These are phyloP conservation scores for Discostella pseudostelligera DNA, from an alignment of 108 stramenopile genomes.

Conservation along the genomic window DNA sequence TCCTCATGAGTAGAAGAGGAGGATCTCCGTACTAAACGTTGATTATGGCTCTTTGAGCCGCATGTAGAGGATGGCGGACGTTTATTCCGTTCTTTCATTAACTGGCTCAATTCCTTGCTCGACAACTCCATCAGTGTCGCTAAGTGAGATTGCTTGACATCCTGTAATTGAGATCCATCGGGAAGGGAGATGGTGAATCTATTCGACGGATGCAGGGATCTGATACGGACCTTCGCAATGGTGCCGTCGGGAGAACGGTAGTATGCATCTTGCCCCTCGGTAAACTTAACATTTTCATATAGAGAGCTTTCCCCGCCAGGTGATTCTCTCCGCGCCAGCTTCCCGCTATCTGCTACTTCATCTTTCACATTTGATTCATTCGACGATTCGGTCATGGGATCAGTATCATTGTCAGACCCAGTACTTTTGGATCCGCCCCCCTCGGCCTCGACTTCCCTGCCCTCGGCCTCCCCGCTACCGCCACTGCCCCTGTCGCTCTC, in stretches of 20 bases:
- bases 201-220: constrained; percentile 7
- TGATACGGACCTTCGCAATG: constrained; percentile 31
- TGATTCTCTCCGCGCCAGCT: background rate
- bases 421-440: background rate
- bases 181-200: constrained; percentile 14
- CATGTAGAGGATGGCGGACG: background rate
- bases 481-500: background rate
- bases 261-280: constrained; percentile 33
- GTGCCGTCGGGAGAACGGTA: constrained; percentile 15
- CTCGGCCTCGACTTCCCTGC: background rate
- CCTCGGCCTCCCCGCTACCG: background rate
- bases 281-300: background rate
- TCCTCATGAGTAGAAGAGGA: background rate
- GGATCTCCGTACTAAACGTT: background rate
- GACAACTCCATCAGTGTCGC: constrained; percentile 35
- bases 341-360: background rate
- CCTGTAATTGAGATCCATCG: constrained; percentile 27
- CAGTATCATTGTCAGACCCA: background rate
- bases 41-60: background rate
- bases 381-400: constrained; percentile 13
- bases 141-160: constrained; percentile 10
- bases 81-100: constrained; percentile 48
- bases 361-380: background rate
- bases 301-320: background rate
- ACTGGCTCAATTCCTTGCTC: constrained; percentile 23